Percentiles rank a stretch among this genome's conserved stretches.
Conservation (phyloP, 345 rosid species). For the Erucastrum elatum region DNA sequence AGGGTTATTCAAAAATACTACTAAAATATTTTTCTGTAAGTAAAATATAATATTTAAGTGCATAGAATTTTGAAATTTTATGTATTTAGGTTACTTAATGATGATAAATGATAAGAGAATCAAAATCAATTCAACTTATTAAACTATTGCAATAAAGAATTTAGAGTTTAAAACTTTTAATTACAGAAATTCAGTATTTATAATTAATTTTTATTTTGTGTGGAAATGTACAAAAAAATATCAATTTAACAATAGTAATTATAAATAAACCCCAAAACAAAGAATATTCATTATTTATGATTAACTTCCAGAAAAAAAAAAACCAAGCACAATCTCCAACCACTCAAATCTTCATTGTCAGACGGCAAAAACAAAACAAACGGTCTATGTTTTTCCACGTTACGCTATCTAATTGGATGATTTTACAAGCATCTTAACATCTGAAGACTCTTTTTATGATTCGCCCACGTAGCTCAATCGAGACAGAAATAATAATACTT, state of each 20-base stretch:
- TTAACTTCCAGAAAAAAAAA: neutral
- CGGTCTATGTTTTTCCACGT: slow-evolving; percentile 30
- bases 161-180: too few relatives aligned
- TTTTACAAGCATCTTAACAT: neutral
- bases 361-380: slow-evolving; percentile 13
- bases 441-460: slow-evolving; percentile 3
- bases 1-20: neutral
- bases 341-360: slow-evolving; percentile 27
- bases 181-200: too few relatives aligned
- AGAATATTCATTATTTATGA: neutral
- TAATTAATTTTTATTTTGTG: too few relatives aligned
- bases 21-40: neutral
- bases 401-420: neutral
- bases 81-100: too few relatives aligned
- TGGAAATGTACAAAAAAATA: too few relatives aligned
- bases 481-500: neutral
- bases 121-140: too few relatives aligned
- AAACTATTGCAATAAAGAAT: too few relatives aligned
- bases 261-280: slow-evolving; percentile 14
- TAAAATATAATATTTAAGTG: too few relatives aligned
- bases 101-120: too few relatives aligned
- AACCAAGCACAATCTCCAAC: slow-evolving; percentile 27
- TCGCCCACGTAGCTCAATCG: slow-evolving; percentile 25
- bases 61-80: too few relatives aligned
- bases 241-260: too few relatives aligned